Evolutionary conservation across 1,284 basidiomycete species (phyloP), one percentile per base, ranked within the genome.

Genomic region (Pterulicium gracile): DNA sequence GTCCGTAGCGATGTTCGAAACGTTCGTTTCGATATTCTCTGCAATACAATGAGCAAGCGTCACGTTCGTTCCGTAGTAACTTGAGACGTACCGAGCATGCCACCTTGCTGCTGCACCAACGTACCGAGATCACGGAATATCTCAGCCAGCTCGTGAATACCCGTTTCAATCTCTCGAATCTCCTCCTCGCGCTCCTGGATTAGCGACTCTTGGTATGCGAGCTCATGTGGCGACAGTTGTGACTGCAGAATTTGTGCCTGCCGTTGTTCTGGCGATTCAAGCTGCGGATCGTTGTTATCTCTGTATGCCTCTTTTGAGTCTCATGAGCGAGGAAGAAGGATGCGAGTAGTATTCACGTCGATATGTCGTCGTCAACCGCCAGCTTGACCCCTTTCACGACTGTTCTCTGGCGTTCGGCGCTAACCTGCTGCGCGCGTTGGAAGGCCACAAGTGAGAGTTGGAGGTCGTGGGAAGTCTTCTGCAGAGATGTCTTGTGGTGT

Each of bases 21-120:
- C 86, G 58, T 99, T 98, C 50, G 83, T 84, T 62, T 97, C 93
- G 59, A 99, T 97, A 58, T 97, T 97, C 61, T 98, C 95, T 95
- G 58, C 23, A 48, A 15, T 24, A 24, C 19, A 23, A 24, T 43
- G 34, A 27, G 22, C n/a, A 41, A 42, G 42, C 3, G 27, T 27
- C 18, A 19, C 12, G 34, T 44, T 40, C 36, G 34, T 42, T 18
- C 23, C 39, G 42, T 7, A 17, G 20, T 23, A 43, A 36, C 40
- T 34, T 27, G 41, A 4, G n/a, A 68, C 85, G 50, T 51, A 95
- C 93, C 92, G 46, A 99, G 73, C 85, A 98, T 90, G 22, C 81
- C 80, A 4, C 95, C 94, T 61, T 98, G 96, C 60, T 98, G 91
- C 53, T 83, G 81, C 1, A 99, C 93, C 39, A 99, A 77, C 15